Evolutionary conservation across 139 green algal species (phyloP), one percentile per base, ranked within the genome.

Genomic region (Chlorella sp.): DNA sequence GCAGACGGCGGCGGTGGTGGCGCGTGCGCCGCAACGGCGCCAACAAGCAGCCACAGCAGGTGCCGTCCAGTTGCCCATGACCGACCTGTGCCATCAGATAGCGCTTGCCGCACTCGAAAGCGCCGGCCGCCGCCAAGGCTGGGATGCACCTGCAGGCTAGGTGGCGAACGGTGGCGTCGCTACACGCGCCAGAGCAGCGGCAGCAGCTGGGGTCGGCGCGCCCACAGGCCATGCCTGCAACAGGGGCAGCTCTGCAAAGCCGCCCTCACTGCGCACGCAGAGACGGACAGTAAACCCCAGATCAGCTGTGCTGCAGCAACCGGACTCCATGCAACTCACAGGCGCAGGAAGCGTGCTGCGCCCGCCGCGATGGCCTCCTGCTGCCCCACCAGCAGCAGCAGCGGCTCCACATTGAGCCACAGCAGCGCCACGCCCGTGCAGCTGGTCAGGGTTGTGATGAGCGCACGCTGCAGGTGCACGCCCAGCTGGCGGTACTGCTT

Each of bases 401-500:
- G 75, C 13, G 32, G 48, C 62, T 90, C 81, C 7, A 88, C 64
- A 30, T 89, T 77, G 3, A 41, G 78, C 94, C 94, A 97, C n/a
- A 94, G 60, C 36, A 89, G 9, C 20, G 70, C 28, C 14, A 97
- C 80, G 24, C 82, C 73, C 0, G 89, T 26, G 46, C 87, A 89
- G 13, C 86, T 88, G 11, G 83, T 58, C 74, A 83, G 86, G 38
- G 90, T 92, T 11, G 96, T 86, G 19, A 95, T 58, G 80, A 96
- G 69, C 38, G 81, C 68, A 26, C 48, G 46, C 87, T 97, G 93
- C 54, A 96, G 84, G 11, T 92, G 70, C 22, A 92, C 51, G n/a
- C 94, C 94, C 73, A 96, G 56, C 20, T 84, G 81, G 5, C 38
- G 41, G 89, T 95, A 96, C 80, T 93, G 90, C 1, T 86, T 81